Evolutionary conservation across 2,329 filamentous ascomycete genomes (phyloP), one percentile per base, ranked within the genome.

Genomic region (Aspergillus sergii): DNA sequence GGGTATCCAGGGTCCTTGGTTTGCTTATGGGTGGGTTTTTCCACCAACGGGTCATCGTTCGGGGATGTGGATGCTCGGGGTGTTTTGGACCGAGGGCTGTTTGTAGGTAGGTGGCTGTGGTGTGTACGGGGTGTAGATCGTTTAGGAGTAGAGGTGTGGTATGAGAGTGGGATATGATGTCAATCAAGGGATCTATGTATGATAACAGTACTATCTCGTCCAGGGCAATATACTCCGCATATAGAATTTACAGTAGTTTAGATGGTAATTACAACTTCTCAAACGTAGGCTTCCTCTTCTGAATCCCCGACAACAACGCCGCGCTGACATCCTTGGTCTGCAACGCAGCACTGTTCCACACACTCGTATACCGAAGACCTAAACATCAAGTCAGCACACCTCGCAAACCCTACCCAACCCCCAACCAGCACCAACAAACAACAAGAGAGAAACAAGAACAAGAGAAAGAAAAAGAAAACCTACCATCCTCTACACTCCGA

Each of bases 331-430:
- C 94, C 58, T 83, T 82, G 8, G 92, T 91, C 82, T 97, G 94
- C 70, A 97, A 75, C 73, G 91, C 91, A 2, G 88, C 91, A 70
- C 88, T 86, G 74, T 98, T 98, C 94, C 94, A 97, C 1, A 95
- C 85, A 12, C 87, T 85, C 4, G 94, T 96, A 78, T 97, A 97
- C 62, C 87, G 87, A 75, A 98, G 79, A 54, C 88, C 88, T 89
- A 66, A 23, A 36, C 54, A 34, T 7, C 23, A 48, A 41, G 39
- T 41, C 39, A 41, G 39, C 39, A 41, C 39, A 41, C 16, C 8
- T 32, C 9, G n/a, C 19, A 36, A 32, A 11, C 14, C 23, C 48
- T 23, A 14, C 46, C 5, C 8, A 51, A 32, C 28, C 23, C 12
- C 4, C 26, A 51, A 32, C 28, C 23, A 30, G 26, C 9, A 21